Percentiles rank a stretch among this genome's conserved stretches.
These are phyloP conservation scores for Urtica urens DNA, from an alignment of 306 rosid species.

Conservation along the genomic window DNA sequence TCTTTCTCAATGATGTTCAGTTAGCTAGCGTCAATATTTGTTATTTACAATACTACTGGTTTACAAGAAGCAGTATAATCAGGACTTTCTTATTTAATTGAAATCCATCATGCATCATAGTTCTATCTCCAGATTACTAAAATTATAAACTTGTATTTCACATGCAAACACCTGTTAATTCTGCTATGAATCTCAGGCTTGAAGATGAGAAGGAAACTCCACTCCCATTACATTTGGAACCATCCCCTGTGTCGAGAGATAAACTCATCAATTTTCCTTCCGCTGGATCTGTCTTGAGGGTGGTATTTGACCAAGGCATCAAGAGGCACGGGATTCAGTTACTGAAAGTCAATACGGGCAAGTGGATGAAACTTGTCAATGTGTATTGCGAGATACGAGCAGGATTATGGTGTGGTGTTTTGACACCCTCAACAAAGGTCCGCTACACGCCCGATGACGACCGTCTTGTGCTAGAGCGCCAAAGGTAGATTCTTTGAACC, in stretches of 20 bases:
- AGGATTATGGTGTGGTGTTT: constrained; percentile 50
- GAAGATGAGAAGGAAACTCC: constrained; percentile 40
- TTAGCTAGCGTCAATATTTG: background rate
- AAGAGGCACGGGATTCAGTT: constrained; percentile 16
- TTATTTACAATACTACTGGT: background rate
- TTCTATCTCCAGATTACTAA: background rate
- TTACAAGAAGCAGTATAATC: background rate
- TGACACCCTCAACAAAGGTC: constrained; percentile 36
- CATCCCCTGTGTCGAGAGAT: constrained; percentile 30
- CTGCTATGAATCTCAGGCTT: constrained; percentile 28
- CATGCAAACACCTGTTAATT: too few relatives aligned
- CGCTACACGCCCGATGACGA: constrained; percentile 33
- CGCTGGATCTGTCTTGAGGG: constrained; percentile 44
- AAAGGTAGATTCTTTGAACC: constrained; percentile 34
- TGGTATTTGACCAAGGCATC: constrained; percentile 24
- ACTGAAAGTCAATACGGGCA: constrained; percentile 16
- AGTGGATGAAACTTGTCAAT: constrained; percentile 51
- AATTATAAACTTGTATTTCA: too few relatives aligned
- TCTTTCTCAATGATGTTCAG: too few relatives aligned
- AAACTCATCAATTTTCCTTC: constrained; percentile 35
- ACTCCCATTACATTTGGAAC: constrained; percentile 36
- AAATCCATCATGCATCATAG: background rate
- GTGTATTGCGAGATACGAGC: constrained; percentile 29
- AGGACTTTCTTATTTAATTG: background rate
- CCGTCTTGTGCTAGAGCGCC: constrained; percentile 22